phyloP scores from a whole-genome alignment of 2,329 filamentous ascomycete genomes.

The Chrysosporium queenslandicum region DNA sequence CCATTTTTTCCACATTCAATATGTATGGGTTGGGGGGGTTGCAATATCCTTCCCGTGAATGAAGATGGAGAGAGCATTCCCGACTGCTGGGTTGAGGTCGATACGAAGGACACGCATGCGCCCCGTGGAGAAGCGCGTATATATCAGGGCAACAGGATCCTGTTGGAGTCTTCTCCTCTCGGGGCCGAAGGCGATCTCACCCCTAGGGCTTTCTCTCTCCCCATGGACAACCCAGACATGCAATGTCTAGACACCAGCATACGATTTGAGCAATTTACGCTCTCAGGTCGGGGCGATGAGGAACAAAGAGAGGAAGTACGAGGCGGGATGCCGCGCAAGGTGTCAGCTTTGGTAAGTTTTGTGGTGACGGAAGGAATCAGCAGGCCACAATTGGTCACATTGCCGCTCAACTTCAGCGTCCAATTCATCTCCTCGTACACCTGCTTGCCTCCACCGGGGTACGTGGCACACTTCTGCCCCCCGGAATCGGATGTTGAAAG shows the following conservation, averaged over 20 bases:
- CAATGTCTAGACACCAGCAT: conserved; percentile 14
- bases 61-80: conserved; percentile 22
- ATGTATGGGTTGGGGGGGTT: conserved; percentile 48
- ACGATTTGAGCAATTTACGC: conserved; percentile 13
- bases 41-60: conserved; percentile 33
- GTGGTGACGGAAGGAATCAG: conserved; percentile 16
- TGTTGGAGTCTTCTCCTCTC: conserved; percentile 33
- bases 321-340: conserved; percentile 20
- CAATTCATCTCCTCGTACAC: conserved; percentile 47
- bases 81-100: conserved; percentile 44
- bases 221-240: conserved; percentile 26
- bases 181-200: conserved; percentile 31
- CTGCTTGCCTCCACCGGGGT: conserved; percentile 39
- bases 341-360: conserved; percentile 23
- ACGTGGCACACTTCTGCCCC: conserved; percentile 14
- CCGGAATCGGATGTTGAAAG: neutral
- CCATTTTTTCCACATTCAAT: conserved; percentile 37
- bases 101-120: conserved; percentile 24
- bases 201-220: conserved; percentile 31
- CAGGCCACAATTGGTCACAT: conserved; percentile 21
- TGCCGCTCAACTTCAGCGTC: conserved; percentile 42
- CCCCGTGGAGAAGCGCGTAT: conserved; percentile 33
- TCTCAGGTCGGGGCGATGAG: conserved; percentile 17
- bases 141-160: conserved; percentile 32
- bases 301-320: conserved; percentile 14